These are phyloP conservation scores for Talaromyces adpressus DNA, from an alignment of 495 filamentous ascomycete species.

Conservation along the genomic window DNA sequence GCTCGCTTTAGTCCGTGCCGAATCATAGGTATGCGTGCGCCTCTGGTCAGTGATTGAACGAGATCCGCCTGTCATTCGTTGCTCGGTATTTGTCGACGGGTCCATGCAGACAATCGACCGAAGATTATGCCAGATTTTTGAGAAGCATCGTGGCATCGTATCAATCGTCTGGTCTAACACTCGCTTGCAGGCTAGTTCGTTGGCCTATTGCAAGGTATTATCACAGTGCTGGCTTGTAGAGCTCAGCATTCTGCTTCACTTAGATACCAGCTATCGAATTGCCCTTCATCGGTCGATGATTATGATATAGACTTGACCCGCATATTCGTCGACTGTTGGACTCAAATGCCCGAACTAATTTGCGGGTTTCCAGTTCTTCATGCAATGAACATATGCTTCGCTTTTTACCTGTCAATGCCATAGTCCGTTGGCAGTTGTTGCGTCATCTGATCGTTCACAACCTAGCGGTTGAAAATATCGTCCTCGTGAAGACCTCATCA, in stretches of 20 bases:
- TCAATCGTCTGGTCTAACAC: background rate
- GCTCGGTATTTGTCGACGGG: background rate
- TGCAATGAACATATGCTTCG: background rate
- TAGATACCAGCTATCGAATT: background rate
- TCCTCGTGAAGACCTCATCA: background rate
- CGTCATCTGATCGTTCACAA: background rate
- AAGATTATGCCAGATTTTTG: background rate
- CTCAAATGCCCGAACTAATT: background rate
- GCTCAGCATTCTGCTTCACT: background rate
- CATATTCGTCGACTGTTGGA: background rate
- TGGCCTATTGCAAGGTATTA: background rate
- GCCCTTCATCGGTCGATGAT: background rate
- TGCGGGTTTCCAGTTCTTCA: background rate
- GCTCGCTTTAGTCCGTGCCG: background rate
- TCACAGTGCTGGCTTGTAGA: background rate
- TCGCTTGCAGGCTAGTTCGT: background rate
- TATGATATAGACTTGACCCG: background rate
- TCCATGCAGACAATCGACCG: slow-evolving; percentile 1
- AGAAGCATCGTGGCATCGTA: background rate
- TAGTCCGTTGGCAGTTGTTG: background rate
- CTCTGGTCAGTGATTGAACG: background rate
- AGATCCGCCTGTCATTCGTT: slow-evolving; percentile 2
- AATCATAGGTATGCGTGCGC: background rate
- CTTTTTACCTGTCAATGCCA: background rate
- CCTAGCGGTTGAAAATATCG: background rate